Evolutionary conservation across 352 stramenopile species (phyloP).

Genomic region (Phytophthora nicotianae): DNA sequence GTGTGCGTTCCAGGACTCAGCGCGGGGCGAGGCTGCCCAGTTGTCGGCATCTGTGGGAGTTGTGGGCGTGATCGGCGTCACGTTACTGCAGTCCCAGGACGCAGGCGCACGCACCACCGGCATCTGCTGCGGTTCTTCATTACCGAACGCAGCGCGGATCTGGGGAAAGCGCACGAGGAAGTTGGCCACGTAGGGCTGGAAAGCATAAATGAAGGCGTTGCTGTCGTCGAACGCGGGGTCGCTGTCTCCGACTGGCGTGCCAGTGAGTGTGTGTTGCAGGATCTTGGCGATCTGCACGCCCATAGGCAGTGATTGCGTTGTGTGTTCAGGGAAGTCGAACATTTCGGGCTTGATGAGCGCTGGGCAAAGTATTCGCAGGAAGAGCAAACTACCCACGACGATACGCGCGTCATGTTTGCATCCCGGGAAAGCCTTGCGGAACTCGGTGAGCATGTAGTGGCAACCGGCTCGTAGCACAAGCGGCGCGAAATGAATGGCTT

Average conservation of each 20-base stretch:
- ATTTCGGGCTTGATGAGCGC: constrained; percentile 84
- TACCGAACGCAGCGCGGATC: constrained; percentile 40
- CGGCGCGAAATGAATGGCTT: constrained; percentile 76
- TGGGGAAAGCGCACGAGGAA: constrained; percentile 72
- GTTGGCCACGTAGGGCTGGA: constrained; percentile 63
- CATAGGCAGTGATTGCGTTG: constrained; percentile 47
- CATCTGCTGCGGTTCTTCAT: constrained; percentile 30
- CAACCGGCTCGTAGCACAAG: constrained; percentile 73
- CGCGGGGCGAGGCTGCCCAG: constrained; percentile 28
- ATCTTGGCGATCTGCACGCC: constrained; percentile 85
- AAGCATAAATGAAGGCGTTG: constrained; percentile 72
- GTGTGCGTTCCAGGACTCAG: constrained; percentile 39
- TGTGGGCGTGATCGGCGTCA: constrained; percentile 35
- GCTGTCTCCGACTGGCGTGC: constrained; percentile 55
- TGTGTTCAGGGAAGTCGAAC: constrained; percentile 74
- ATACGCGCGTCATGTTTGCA: constrained; percentile 67
- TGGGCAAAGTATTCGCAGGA: constrained; percentile 78
- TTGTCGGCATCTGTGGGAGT: constrained; percentile 31
- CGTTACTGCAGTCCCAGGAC: constrained; percentile 37
- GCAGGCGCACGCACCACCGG: constrained; percentile 19
- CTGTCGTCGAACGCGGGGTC: constrained; percentile 46
- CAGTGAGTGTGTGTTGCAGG: constrained; percentile 75
- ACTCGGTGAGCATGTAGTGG: constrained; percentile 76
- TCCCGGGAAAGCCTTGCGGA: constrained; percentile 67
- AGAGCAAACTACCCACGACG: constrained; percentile 76